A percentile compares a stretch with the other conserved stretches of the same genome.
Evolutionary conservation across 2,329 filamentous ascomycete genomes (phyloP).

Genomic region (Trichoderma pleuroti): DNA sequence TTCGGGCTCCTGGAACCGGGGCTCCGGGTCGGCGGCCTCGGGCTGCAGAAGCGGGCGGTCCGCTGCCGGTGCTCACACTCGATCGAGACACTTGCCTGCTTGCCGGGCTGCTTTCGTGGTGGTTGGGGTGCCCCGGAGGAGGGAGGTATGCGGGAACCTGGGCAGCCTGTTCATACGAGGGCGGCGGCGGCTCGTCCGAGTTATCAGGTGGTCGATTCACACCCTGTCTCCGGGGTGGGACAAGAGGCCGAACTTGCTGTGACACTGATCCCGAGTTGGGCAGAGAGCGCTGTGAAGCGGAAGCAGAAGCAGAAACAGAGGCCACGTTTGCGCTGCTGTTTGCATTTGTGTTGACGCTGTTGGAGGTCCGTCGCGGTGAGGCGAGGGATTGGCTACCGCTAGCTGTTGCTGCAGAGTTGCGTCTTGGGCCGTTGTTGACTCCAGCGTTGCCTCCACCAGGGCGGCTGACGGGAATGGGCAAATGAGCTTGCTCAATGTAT

Average conservation of each 20-base stretch:
- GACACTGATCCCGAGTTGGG: neutral
- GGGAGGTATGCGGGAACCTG: constrained; percentile 50
- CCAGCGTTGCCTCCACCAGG: constrained; percentile 13
- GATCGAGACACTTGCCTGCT: constrained; percentile 6
- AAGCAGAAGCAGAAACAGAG: neutral
- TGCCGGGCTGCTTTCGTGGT: constrained; percentile 39
- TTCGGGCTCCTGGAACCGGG: constrained; percentile 26
- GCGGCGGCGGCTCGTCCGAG: constrained; percentile 53
- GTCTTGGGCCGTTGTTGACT: constrained; percentile 4
- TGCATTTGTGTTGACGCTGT: constrained; percentile 22
- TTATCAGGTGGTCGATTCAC: constrained; percentile 38
- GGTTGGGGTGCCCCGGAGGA: constrained; percentile 49
- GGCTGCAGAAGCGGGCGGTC: neutral
- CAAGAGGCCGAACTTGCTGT: constrained; percentile 43
- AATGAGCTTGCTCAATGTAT: constrained; percentile 60
- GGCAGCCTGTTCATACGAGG: constrained; percentile 56
- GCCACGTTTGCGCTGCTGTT: constrained; percentile 19
- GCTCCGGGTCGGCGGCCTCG: constrained; percentile 22
- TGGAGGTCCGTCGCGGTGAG: constrained; percentile 27
- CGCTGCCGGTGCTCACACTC: neutral
- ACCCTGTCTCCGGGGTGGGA: constrained; percentile 36
- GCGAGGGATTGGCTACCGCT: constrained; percentile 11
- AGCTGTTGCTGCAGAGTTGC: constrained; percentile 24
- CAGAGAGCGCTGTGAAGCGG: neutral
- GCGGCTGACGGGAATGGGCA: constrained; percentile 28